Evolutionary conservation across 306 rosid species (phyloP), one percentile per base, ranked within the genome.

Genomic region (Quercus ilex): DNA sequence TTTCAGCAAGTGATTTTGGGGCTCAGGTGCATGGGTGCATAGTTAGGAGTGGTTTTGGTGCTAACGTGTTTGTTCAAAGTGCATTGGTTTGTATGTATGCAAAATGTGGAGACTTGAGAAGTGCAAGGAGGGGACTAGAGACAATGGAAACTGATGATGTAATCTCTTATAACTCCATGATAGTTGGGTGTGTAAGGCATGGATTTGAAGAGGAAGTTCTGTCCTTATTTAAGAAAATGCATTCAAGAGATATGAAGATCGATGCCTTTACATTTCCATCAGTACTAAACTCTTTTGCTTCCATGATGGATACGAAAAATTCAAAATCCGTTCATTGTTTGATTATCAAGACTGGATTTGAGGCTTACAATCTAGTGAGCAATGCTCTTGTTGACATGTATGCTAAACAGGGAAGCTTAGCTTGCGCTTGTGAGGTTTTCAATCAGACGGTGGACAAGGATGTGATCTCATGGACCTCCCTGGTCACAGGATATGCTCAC

Each of bases 331-430:
- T 87, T 75, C 98, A 92, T 71, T 74, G 93, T 76, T 73, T 92
- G 88, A 84, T 87, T 71, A 51, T 91, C 71, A 91, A 94, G 86
- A 86, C 89, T 49, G 97, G 97, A 75, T 92, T 90, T 82, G 94
- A 89, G 84, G 86, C 83, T 74, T 81, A 88, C 82, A 84, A 72
- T 78, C 94, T 83, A 51, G 92, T 92, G 73, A 82, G 86, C 79
- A 94, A 94, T 84, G 97, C 97, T 76, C 92, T 94, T 70, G 90
- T 94, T 60, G 98, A 91, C 83, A 90, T 88, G 92, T 92, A 94
- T 84, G 91, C 95, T 73, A 94, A 92, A 81, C 88, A 78, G 31
- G 86, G 89, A 80, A 78, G 85, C 78, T 73, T 91, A 70, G 81
- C 51, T 78, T 79, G 69, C 58, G 98, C 98, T 65, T 79, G 78